Evolutionary conservation across 1,284 basidiomycete species (phyloP).

Genomic region (Cryptococcus wingfieldii): DNA sequence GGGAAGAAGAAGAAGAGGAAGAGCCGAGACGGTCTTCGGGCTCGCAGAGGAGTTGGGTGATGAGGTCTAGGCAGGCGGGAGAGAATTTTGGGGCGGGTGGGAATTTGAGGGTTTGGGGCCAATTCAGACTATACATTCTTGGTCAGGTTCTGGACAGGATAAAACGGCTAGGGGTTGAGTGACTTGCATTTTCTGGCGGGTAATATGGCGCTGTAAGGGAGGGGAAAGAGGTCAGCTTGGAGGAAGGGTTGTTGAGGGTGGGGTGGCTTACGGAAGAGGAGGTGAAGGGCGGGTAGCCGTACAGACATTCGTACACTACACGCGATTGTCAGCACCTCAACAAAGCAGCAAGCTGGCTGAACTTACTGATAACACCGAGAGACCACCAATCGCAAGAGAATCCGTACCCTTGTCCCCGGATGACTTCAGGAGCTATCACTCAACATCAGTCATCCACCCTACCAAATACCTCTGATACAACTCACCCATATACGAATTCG

Average conservation of each 20-base stretch:
- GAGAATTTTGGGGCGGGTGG: constrained; percentile 78
- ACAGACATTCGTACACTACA: constrained; percentile 64
- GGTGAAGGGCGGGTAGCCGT: constrained; percentile 88
- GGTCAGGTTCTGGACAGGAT: not conserved
- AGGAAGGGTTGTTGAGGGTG: not conserved
- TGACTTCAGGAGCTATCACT: constrained; percentile 89
- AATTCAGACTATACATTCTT: constrained; percentile 61
- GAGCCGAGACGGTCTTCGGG: constrained; percentile 87
- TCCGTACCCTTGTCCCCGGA: constrained; percentile 77
- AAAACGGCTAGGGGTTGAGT: not conserved
- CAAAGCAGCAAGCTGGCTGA: not conserved
- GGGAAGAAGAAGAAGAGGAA: constrained; percentile 55
- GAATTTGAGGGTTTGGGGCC: constrained; percentile 82
- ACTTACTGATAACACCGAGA: constrained; percentile 76
- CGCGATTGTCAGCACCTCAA: constrained; percentile 1
- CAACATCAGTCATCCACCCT: constrained; percentile 29
- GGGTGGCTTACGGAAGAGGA: constrained; percentile 68
- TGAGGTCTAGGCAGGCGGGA: constrained; percentile 77
- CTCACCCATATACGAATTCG: constrained; percentile 81
- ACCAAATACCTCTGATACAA: not conserved
- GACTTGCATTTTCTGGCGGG: constrained; percentile 73
- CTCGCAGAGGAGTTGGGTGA: constrained; percentile 85
- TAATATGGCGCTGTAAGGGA: constrained; percentile 67
- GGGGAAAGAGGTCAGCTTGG: constrained; percentile 3
- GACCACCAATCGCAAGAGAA: constrained; percentile 99